These are phyloP conservation scores for Scheffersomyces coipomensis DNA, from an alignment of 805 yeast genomes.

Conservation along the genomic window DNA sequence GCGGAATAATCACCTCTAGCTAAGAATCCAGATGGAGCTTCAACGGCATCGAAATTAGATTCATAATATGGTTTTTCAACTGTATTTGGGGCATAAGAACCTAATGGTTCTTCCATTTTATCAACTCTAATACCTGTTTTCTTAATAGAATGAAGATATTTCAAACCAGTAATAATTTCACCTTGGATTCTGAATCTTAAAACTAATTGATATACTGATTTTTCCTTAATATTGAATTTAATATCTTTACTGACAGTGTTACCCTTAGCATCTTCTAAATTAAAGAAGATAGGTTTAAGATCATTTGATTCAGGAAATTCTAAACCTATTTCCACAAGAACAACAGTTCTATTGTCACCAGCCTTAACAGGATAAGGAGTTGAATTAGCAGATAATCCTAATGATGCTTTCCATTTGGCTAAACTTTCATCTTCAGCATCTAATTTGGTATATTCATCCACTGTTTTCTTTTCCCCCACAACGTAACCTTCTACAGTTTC, in stretches of 20 bases:
- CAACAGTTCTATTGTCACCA: conserved; percentile 75
- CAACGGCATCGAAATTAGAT: conserved; percentile 54
- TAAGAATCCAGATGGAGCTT: conserved; percentile 87
- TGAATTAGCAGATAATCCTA: conserved; percentile 65
- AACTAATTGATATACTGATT: conserved; percentile 66
- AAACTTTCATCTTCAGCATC: conserved; percentile 91
- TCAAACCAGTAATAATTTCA: conserved; percentile 87
- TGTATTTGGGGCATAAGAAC: conserved; percentile 89
- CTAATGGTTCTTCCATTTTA: conserved; percentile 82
- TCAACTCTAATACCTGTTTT: conserved; percentile 87
- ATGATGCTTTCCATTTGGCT: conserved; percentile 86
- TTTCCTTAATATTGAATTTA: conserved; percentile 76
- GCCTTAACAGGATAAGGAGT: conserved; percentile 60
- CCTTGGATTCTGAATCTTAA: conserved; percentile 84
- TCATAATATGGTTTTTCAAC: conserved; percentile 75
- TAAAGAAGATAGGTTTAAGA: conserved; percentile 59
- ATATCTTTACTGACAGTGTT: conserved; percentile 60
- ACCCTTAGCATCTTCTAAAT: conserved; percentile 58
- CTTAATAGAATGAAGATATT: conserved; percentile 80
- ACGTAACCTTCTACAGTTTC: conserved; percentile 64
- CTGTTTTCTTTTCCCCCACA: conserved; percentile 69
- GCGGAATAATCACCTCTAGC: conserved; percentile 88
- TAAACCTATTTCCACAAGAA: conserved; percentile 72
- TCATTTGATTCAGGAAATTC: conserved; percentile 61
- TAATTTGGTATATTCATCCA: conserved; percentile 76